phyloP scores from a whole-genome alignment of 2,329 filamentous ascomycete species.

The Cladosporium austrohemisphaericum region DNA sequence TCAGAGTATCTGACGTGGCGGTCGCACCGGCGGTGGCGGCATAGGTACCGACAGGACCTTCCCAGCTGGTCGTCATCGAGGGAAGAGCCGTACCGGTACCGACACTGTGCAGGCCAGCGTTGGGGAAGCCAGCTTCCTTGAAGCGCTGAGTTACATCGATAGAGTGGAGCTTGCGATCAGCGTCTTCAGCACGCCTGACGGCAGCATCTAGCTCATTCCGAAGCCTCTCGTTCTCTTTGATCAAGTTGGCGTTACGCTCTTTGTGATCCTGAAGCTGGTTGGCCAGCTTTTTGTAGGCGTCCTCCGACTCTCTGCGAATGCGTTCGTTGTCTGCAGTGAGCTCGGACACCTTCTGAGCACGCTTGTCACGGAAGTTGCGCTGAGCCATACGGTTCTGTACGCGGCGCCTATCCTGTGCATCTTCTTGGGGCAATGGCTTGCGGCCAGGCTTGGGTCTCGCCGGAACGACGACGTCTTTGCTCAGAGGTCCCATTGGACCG shows the following conservation, averaged over 20 bases:
- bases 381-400: conserved; percentile 92
- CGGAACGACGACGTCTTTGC: conserved; percentile 36
- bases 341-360: conserved; percentile 77
- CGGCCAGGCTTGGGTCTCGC: conserved; percentile 65
- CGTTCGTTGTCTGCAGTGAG: conserved; percentile 37
- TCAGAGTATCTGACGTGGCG: no score
- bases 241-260: not conserved
- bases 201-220: conserved; percentile 7
- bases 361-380: conserved; percentile 80
- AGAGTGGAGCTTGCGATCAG: conserved; percentile 13
- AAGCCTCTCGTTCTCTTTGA: not conserved
- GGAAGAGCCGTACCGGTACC: conserved; percentile 2
- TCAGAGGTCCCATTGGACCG: conserved; percentile 35
- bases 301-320: conserved; percentile 33
- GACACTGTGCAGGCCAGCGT: not conserved
- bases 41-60: conserved; percentile 15
- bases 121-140: conserved; percentile 3
- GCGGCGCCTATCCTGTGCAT: conserved; percentile 87
- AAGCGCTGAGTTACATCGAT: not conserved
- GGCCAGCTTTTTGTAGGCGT: conserved; percentile 36
- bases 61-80: conserved; percentile 16
- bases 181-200: conserved; percentile 7
- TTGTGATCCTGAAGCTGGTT: not conserved
- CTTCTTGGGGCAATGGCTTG: conserved; percentile 75
- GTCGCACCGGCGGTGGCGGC: not conserved